phyloP scores from a whole-genome alignment of 2,329 filamentous ascomycete genomes.

The Apiospora arundinis region DNA sequence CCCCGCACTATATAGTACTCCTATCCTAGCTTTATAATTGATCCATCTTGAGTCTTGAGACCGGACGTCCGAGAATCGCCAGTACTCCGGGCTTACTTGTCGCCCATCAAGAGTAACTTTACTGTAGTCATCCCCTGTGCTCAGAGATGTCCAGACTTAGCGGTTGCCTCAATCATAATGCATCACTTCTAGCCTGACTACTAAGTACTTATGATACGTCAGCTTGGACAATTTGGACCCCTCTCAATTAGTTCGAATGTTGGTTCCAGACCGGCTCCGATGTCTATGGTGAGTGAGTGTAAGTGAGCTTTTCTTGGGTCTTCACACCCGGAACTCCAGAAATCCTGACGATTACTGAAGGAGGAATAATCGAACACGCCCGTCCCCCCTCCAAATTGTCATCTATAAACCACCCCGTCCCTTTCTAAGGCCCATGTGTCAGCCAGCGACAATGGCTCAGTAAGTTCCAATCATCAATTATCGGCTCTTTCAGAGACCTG shows the following conservation, averaged over 20 bases:
- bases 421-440: neutral
- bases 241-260: neutral
- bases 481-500: neutral
- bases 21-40: neutral
- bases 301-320: neutral
- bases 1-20: neutral
- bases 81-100: neutral
- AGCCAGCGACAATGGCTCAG: slow-evolving; percentile 2
- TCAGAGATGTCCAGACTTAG: neutral
- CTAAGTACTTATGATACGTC: neutral
- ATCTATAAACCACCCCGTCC: neutral
- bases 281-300: neutral
- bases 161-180: neutral
- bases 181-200: no score
- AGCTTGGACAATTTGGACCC: neutral
- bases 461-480: neutral
- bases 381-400: neutral
- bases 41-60: neutral
- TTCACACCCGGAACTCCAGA: neutral
- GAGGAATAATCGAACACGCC: neutral
- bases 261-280: neutral
- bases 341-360: neutral
- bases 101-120: neutral
- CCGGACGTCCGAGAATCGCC: neutral
- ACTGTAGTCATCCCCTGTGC: neutral